Percentiles rank a stretch among this genome's conserved stretches.
These are phyloP conservation scores for Sphaerobolus stellatus DNA, from an alignment of 1,284 basidiomycete genomes.

Conservation along the genomic window DNA sequence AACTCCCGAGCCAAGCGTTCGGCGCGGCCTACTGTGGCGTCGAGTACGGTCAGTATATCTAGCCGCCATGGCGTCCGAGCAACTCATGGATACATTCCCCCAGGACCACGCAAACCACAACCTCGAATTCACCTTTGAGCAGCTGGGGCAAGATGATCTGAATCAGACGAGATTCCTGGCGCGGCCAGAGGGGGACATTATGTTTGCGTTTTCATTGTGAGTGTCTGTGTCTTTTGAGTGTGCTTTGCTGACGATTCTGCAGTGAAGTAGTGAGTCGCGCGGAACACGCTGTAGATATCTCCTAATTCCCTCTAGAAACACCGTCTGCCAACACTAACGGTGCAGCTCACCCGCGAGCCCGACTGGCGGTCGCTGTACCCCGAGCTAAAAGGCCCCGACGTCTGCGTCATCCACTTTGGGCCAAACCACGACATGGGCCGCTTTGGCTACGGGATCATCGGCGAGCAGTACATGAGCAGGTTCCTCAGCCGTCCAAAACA, in stretches of 20 bases:
- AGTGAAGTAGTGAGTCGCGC: conserved; percentile 6
- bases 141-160: conserved; percentile 9
- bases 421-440: conserved; percentile 13
- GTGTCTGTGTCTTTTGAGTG: neutral
- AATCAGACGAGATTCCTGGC: conserved; percentile 4
- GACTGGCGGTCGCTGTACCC: conserved; percentile 11
- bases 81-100: no score
- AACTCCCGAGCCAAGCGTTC: no score
- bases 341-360: conserved; percentile 7
- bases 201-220: conserved; percentile 9
- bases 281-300: neutral
- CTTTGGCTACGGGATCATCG: conserved; percentile 12
- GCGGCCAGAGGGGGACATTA: conserved; percentile 10
- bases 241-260: neutral
- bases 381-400: conserved; percentile 12
- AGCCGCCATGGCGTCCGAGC: no score
- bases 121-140: conserved; percentile 13
- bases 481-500: conserved; percentile 8
- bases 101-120: no score
- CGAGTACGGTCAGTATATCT: no score
- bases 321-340: conserved; percentile 7
- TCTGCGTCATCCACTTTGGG: conserved; percentile 10
- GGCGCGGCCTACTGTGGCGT: no score
- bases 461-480: conserved; percentile 10
- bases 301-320: conserved; percentile 8